phyloP scores from a whole-genome alignment of 176 grass and related monocot genomes.

The Cocos nucifera region DNA sequence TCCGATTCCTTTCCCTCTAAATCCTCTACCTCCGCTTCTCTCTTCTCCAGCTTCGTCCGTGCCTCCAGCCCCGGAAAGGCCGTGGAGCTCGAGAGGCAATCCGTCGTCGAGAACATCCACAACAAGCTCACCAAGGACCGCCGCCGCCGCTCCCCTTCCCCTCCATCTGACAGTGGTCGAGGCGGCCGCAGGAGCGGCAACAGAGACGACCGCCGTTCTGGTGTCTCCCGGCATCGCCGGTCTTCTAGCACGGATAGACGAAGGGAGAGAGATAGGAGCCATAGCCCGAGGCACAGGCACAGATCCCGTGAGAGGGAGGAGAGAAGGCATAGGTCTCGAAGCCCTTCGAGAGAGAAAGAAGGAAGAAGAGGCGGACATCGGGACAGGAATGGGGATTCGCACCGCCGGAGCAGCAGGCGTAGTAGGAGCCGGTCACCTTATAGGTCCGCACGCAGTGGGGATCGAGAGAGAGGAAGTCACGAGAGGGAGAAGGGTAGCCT shows the following conservation, averaged over 20 bases:
- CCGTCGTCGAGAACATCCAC: constrained; percentile 7
- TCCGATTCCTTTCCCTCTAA: constrained; percentile 31
- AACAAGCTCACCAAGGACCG: constrained; percentile 17
- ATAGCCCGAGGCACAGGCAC: neutral
- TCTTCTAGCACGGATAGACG: constrained; percentile 6
- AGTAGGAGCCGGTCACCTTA: constrained; percentile 21
- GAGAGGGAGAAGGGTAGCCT: neutral
- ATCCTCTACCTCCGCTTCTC: constrained; percentile 32
- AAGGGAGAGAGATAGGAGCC: neutral
- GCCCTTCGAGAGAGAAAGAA: neutral
- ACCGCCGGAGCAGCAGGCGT: constrained; percentile 2
- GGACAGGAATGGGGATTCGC: constrained; percentile 9
- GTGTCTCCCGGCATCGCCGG: constrained; percentile 20
- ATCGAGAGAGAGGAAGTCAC: constrained; percentile 25
- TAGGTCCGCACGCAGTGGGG: constrained; percentile 18
- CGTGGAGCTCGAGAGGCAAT: constrained; percentile 2
- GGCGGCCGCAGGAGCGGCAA: constrained; percentile 17
- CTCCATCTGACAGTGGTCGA: constrained; percentile 16
- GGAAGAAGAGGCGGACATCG: constrained; percentile 16
- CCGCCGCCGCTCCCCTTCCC: neutral
- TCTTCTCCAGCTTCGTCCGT: constrained; percentile 72
- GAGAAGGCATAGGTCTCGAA: constrained; percentile 11
- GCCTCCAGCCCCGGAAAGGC: constrained; percentile 25
- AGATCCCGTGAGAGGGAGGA: constrained; percentile 1
- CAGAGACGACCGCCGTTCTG: constrained; percentile 11